A percentile compares a stretch with the other conserved stretches of the same genome.
Conservation (phyloP, 1,284 basidiomycete genomes). For the Gymnopus androsaceus region DNA sequence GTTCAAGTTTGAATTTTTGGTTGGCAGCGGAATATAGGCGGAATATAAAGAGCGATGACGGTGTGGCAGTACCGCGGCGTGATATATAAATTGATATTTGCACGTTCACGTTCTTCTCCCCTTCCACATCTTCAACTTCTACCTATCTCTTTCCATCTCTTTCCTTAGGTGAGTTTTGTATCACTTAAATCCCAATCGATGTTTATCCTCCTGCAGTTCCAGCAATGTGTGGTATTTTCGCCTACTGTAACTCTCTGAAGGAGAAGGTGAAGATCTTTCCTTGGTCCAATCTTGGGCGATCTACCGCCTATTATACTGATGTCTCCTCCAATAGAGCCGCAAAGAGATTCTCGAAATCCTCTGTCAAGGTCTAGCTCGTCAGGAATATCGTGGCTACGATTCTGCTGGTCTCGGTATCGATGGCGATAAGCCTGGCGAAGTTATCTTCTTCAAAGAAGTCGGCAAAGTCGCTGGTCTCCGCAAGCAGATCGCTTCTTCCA, state of each 20-base stretch:
- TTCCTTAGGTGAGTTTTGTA: background rate
- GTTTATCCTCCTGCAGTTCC: background rate
- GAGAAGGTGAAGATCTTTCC: conserved; percentile 70
- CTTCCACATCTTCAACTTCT: conserved; percentile 1
- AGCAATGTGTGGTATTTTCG: conserved; percentile 92
- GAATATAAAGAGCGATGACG: background rate
- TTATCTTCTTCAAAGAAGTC: conserved; percentile 96
- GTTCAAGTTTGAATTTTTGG: too few relatives aligned
- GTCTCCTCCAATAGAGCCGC: conserved; percentile 66
- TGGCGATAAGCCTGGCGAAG: conserved; percentile 81
- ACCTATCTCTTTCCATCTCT: background rate
- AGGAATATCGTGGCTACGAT: conserved; percentile 99
- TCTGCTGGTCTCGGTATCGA: conserved; percentile 96
- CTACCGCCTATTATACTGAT: conserved; percentile 15
- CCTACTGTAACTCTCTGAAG: conserved; percentile 90
- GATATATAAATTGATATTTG: background rate
- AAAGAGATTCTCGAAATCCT: conserved; percentile 92
- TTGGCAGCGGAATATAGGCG: too few relatives aligned
- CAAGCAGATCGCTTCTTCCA: conserved; percentile 84
- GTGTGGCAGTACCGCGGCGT: background rate
- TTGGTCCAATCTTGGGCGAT: conserved; percentile 17
- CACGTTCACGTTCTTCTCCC: conserved; percentile 1
- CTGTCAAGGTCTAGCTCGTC: conserved; percentile 88
- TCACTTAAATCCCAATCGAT: background rate
- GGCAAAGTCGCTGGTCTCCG: conserved; percentile 96